A percentile compares a stretch with the other conserved stretches of the same genome.
phyloP scores from a whole-genome alignment of 106 monocot genomes.

The Allium sativum region DNA sequence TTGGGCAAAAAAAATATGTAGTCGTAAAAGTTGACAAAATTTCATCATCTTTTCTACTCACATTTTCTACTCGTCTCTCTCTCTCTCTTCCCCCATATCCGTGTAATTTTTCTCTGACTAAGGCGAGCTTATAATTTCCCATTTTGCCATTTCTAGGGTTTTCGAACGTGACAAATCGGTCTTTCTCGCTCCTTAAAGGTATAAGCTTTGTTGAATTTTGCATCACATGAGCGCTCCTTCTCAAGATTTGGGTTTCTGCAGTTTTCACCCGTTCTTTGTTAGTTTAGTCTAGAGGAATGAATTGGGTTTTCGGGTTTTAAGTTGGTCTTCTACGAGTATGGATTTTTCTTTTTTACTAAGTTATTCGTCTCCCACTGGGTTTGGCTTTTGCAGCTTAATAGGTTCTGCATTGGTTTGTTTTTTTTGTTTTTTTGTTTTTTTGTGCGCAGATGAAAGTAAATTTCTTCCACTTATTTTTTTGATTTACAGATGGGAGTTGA shows the following conservation, averaged over 20 bases:
- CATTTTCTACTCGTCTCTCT: not conserved
- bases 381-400: no score
- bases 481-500: no score
- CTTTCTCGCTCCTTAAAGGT: constrained; percentile 2
- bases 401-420: no score
- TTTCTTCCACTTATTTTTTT: no score
- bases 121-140: not conserved
- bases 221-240: not conserved
- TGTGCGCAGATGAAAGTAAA: no score
- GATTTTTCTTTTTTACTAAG: no score
- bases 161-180: not conserved
- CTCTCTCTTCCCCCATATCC: not conserved
- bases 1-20: no score
- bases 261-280: not conserved
- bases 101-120: not conserved
- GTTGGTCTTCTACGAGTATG: no score
- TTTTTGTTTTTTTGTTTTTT: no score
- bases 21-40: constrained; percentile 6
- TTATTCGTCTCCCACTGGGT: no score
- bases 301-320: no score
- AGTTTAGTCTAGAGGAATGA: not conserved
- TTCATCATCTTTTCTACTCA: constrained; percentile 1
- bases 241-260: not conserved
- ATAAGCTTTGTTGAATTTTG: not conserved
- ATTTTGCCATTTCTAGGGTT: constrained; percentile 10